A percentile compares a stretch with the other conserved stretches of the same genome.
Conservation (phyloP, 495 filamentous ascomycete genomes). For the Tuber calosporum region DNA sequence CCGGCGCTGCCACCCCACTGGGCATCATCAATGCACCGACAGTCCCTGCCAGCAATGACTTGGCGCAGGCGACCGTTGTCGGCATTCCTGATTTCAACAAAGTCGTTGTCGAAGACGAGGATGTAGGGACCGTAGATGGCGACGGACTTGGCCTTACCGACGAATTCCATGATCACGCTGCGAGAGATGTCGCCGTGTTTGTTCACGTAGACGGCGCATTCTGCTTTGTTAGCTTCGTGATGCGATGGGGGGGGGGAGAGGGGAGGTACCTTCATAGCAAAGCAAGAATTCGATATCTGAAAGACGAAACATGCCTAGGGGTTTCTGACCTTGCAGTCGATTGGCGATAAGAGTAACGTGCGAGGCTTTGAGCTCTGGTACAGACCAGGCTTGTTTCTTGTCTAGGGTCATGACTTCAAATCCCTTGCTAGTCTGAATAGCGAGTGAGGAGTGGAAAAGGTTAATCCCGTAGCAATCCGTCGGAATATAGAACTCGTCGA, state of each 20-base stretch:
- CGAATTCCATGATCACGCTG: conserved; percentile 93
- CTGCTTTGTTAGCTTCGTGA: conserved; percentile 35
- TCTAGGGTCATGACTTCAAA: conserved; percentile 95
- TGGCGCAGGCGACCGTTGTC: conserved; percentile 90
- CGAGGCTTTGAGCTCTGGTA: conserved; percentile 73
- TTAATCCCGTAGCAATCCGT: conserved; percentile 93
- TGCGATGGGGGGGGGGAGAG: neutral
- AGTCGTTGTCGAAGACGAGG: conserved; percentile 75
- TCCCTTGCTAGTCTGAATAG: conserved; percentile 78
- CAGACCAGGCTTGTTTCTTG: conserved; percentile 84
- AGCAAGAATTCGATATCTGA: conserved; percentile 87
- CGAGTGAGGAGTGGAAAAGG: conserved; percentile 86
- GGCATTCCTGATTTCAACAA: conserved; percentile 92
- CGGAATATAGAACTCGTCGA: conserved; percentile 97
- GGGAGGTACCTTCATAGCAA: conserved; percentile 56
- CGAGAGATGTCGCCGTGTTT: conserved; percentile 93
- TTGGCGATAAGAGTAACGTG: conserved; percentile 71
- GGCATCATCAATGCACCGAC: conserved; percentile 78
- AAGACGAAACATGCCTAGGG: conserved; percentile 93
- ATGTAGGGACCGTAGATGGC: conserved; percentile 79
- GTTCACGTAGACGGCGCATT: conserved; percentile 95
- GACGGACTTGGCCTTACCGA: conserved; percentile 67
- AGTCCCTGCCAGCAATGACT: conserved; percentile 84
- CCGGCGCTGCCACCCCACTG: conserved; percentile 32
- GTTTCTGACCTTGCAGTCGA: conserved; percentile 70